Evolutionary conservation across 2,329 filamentous ascomycete genomes (phyloP).

Genomic region (Paecilomyces sp.): DNA sequence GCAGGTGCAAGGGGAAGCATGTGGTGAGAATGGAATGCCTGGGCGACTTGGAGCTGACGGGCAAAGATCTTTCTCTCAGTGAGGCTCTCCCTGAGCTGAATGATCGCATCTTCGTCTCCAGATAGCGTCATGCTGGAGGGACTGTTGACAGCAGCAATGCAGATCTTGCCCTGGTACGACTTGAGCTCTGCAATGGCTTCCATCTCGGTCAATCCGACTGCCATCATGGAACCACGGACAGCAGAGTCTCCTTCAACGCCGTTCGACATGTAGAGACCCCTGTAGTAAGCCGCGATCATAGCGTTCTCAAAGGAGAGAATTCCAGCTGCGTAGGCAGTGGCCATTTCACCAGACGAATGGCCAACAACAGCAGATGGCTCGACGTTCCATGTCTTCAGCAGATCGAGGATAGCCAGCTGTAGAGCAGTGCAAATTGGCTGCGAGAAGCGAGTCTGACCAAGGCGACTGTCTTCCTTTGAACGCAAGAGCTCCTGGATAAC

Average conservation of each 20-base stretch:
- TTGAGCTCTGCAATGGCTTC: conserved; percentile 17
- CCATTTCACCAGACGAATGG: conserved; percentile 47
- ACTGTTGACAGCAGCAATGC: conserved; percentile 33
- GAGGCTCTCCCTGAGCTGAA: conserved; percentile 21
- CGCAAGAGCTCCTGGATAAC: conserved; percentile 12
- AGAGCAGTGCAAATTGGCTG: conserved; percentile 17
- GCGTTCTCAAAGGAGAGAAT: conserved; percentile 35
- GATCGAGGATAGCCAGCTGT: conserved; percentile 13
- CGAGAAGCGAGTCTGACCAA: conserved; percentile 13
- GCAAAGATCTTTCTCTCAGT: conserved; percentile 31
- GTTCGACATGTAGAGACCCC: conserved; percentile 28
- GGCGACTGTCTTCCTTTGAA: conserved; percentile 3
- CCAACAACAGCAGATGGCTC: conserved; percentile 32
- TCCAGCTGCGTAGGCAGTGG: conserved; percentile 44
- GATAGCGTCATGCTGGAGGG: conserved; percentile 38
- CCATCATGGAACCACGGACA: conserved; percentile 43
- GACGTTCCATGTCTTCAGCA: conserved; percentile 22
- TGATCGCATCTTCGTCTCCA: conserved; percentile 32
- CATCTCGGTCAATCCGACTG: conserved; percentile 36
- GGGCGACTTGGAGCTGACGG: conserved; percentile 33
- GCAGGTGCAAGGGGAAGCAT: conserved; percentile 20
- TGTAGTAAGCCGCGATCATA: conserved; percentile 40
- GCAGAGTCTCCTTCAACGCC: conserved; percentile 7
- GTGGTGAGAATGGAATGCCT: conserved; percentile 40
- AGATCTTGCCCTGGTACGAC: conserved; percentile 19